Conservation (phyloP, 148 eudicot genomes). For the Talinum fruticosum region DNA sequence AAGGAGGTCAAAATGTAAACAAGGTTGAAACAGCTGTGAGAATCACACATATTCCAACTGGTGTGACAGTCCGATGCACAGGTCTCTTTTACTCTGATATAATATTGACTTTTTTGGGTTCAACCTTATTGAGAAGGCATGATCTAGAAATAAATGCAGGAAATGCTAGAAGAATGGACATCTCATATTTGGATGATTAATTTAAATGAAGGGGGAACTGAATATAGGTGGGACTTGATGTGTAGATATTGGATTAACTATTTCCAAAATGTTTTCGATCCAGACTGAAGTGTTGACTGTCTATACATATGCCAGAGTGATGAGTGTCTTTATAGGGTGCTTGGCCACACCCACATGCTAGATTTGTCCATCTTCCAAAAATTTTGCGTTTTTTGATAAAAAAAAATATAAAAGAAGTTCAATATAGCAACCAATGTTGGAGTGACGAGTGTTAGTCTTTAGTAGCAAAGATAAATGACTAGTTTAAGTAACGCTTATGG, state of each 20-base stretch:
- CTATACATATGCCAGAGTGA: not conserved
- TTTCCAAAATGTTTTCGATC: not conserved
- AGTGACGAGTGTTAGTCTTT: not conserved
- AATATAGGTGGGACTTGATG: too few relatives aligned
- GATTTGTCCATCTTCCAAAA: not conserved
- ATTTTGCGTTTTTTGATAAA: too few relatives aligned
- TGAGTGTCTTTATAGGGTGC: not conserved
- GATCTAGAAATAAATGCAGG: too few relatives aligned
- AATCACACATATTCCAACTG: constrained; percentile 93
- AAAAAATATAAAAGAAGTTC: not conserved
- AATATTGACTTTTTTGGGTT: not conserved
- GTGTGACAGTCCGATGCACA: constrained; percentile 83
- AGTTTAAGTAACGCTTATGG: not conserved
- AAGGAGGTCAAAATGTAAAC: constrained; percentile 96
- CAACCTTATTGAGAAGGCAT: too few relatives aligned
- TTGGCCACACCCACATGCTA: not conserved
- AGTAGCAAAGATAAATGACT: not conserved
- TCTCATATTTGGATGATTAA: too few relatives aligned
- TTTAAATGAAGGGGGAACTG: too few relatives aligned
- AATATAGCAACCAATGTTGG: not conserved
- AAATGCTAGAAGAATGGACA: too few relatives aligned
- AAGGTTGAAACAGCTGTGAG: constrained; percentile 98
- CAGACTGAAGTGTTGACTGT: not conserved
- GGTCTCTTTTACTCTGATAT: constrained; percentile 33
- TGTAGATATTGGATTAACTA: too few relatives aligned